A percentile compares a stretch with the other conserved stretches of the same genome.
Evolutionary conservation across 2,329 filamentous ascomycete genomes (phyloP).

Genomic region (Thielaviopsis populi): DNA sequence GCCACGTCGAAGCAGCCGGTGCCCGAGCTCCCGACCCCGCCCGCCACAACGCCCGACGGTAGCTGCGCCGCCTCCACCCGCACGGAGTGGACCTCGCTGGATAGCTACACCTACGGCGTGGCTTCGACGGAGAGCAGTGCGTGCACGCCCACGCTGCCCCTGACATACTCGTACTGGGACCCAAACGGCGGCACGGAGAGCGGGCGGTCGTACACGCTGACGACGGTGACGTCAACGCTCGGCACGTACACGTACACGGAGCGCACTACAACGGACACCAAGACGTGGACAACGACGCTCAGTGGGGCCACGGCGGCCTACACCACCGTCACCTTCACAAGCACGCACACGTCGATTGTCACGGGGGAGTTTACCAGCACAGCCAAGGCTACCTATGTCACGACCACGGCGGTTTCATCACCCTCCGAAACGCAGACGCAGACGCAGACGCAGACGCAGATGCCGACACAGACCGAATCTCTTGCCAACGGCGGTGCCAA

Average conservation of each 20-base stretch:
- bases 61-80: background rate
- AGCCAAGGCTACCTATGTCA: slow-evolving; percentile 12
- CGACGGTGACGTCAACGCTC: slow-evolving; percentile 14
- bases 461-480: background rate
- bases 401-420: slow-evolving; percentile 9
- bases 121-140: background rate
- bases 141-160: background rate
- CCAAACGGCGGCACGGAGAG: background rate
- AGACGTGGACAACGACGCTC: slow-evolving; percentile 15
- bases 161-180: background rate
- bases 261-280: slow-evolving; percentile 6
- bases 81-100: background rate
- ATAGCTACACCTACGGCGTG: slow-evolving; percentile 9
- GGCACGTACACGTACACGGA: slow-evolving; percentile 11
- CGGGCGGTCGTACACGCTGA: slow-evolving; percentile 6
- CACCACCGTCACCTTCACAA: slow-evolving; percentile 14
- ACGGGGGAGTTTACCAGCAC: slow-evolving; percentile 13
- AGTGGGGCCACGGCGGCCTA: slow-evolving; percentile 12
- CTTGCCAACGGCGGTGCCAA: background rate
- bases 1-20: slow-evolving; percentile 3
- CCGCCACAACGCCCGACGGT: background rate
- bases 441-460: background rate
- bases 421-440: background rate
- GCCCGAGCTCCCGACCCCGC: background rate
- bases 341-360: slow-evolving; percentile 5